Evolutionary conservation across 1,284 basidiomycete genomes (phyloP).

Genomic region (Kalmanozyma brasiliensis): DNA sequence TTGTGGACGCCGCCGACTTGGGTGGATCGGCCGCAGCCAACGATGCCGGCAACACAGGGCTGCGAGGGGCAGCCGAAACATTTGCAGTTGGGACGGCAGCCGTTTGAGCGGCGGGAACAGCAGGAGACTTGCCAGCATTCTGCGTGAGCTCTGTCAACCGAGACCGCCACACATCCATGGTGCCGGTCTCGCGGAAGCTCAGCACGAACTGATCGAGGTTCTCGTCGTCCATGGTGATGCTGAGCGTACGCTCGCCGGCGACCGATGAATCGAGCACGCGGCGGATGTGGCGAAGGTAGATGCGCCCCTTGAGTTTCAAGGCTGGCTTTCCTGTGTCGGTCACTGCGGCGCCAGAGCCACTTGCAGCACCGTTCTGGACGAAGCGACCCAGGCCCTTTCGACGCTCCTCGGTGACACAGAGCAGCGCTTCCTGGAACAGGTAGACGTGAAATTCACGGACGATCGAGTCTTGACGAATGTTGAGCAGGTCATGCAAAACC

Average conservation of each 20-base stretch:
- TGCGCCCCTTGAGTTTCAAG: conserved; percentile 89
- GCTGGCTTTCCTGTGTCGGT: conserved; percentile 73
- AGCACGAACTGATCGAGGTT: conserved; percentile 90
- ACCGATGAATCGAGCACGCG: conserved; percentile 82
- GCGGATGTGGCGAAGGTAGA: conserved; percentile 91
- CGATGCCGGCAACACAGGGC: conserved; percentile 2
- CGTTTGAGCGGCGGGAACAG: background rate
- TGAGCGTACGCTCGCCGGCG: conserved; percentile 83
- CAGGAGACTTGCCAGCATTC: conserved; percentile 12
- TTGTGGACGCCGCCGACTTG: conserved; percentile 1
- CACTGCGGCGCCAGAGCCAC: conserved; percentile 8
- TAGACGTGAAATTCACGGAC: conserved; percentile 93
- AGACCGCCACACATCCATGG: conserved; percentile 84
- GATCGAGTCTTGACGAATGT: conserved; percentile 84
- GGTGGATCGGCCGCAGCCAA: conserved; percentile 7
- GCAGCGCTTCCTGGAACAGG: conserved; percentile 93
- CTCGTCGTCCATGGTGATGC: conserved; percentile 95
- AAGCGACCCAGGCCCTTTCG: conserved; percentile 78
- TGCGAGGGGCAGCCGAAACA: background rate
- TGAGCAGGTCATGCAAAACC: conserved; percentile 88
- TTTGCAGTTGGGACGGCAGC: conserved; percentile 2
- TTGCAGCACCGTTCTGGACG: conserved; percentile 72
- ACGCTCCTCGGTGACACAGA: conserved; percentile 94
- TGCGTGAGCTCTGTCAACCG: conserved; percentile 46
- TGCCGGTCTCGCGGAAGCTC: conserved; percentile 88